Conservation (phyloP, 108 stramenopile species). For the Skeletonema costatum region DNA sequence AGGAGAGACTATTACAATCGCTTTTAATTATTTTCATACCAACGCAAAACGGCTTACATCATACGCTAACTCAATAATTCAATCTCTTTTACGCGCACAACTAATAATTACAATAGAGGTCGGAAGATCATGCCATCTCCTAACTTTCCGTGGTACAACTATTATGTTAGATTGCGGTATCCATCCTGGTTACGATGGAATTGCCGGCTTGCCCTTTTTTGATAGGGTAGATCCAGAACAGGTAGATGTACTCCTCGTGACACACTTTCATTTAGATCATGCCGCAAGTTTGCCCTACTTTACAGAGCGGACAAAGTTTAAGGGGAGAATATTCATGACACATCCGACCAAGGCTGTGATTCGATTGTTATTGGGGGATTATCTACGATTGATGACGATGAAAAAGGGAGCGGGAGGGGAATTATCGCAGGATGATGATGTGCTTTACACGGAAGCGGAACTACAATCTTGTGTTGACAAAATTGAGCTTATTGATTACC, state of each 20-base stretch:
- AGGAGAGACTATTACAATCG: background rate
- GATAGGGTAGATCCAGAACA: constrained; percentile 86
- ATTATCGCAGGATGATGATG: constrained; percentile 69
- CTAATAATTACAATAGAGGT: constrained; percentile 71
- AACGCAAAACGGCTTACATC: too few species aligned
- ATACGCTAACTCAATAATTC: too few species aligned
- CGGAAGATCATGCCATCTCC: constrained; percentile 96
- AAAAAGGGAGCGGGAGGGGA: constrained; percentile 37
- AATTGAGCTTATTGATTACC: constrained; percentile 95
- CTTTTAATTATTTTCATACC: too few species aligned
- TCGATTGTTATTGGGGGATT: constrained; percentile 92
- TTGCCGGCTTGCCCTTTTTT: constrained; percentile 89
- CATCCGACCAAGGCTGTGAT: constrained; percentile 98
- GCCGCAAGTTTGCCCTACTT: constrained; percentile 96
- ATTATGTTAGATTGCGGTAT: constrained; percentile 98
- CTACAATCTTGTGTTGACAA: constrained; percentile 91
- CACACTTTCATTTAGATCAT: constrained; percentile 99
- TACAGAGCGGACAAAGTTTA: constrained; percentile 96
- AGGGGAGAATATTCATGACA: constrained; percentile 96
- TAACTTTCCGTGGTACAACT: constrained; percentile 93
- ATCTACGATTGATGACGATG: constrained; percentile 83
- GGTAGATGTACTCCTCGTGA: constrained; percentile 90
- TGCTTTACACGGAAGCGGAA: constrained; percentile 93
- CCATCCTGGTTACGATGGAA: constrained; percentile 96
- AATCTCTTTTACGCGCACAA: background rate